Evolutionary conservation across 176 grass and related monocot species (phyloP).

Genomic region (Eremochloa ophiuroides): DNA sequence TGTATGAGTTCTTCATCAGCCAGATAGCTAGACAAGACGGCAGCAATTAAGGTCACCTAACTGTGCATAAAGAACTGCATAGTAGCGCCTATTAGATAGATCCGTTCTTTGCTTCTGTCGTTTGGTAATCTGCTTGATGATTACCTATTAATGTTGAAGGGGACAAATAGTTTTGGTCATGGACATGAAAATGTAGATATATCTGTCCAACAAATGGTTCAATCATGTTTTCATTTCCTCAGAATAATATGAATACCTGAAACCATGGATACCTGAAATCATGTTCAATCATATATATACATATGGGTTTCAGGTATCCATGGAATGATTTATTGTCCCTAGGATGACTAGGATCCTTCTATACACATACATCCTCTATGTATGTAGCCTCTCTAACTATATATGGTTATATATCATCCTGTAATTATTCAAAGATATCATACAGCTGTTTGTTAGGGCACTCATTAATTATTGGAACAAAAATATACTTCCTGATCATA

Average conservation of each 20-base stretch:
- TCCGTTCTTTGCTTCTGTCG: not conserved
- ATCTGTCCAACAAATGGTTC: not conserved
- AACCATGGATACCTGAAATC: too few relatives aligned
- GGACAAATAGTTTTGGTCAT: not conserved
- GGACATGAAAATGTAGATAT: not conserved
- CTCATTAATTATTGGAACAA: slow-evolving; percentile 16
- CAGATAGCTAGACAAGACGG: not conserved
- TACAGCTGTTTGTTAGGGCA: slow-evolving; percentile 4
- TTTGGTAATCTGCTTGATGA: not conserved
- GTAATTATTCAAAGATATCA: slow-evolving; percentile 20
- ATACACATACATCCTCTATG: not conserved
- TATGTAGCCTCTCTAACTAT: slow-evolving; percentile 15
- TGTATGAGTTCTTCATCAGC: not conserved
- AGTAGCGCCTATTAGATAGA: not conserved
- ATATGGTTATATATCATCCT: not conserved
- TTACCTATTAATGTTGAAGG: not conserved
- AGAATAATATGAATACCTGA: not conserved
- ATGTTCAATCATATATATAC: too few relatives aligned
- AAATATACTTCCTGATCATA: not conserved
- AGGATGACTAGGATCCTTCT: slow-evolving; percentile 32
- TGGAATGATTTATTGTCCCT: slow-evolving; percentile 21
- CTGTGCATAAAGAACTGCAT: not conserved
- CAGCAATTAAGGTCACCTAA: not conserved
- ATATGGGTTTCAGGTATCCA: not conserved
- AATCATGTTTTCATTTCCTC: not conserved